Evolutionary conservation across 2,329 filamentous ascomycete genomes (phyloP).

Genomic region (Alternaria metachromatica): DNA sequence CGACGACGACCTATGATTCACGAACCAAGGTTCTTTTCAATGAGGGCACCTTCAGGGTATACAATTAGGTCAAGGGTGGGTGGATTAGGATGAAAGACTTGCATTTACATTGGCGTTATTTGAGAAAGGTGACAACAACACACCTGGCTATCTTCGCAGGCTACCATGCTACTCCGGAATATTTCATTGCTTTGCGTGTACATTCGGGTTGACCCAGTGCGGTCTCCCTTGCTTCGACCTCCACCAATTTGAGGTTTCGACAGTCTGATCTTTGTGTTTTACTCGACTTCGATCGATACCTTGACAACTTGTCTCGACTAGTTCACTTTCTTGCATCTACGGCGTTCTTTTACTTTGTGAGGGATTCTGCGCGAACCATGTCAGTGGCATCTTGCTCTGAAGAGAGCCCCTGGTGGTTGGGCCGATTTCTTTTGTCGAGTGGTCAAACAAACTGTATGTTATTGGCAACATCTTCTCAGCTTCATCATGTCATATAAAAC

Average conservation of each 20-base stretch:
- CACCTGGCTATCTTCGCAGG: conserved; percentile 1
- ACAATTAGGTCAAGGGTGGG: conserved; percentile 2
- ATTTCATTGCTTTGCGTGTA: conserved; percentile 11
- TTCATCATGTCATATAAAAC: conserved; percentile 2
- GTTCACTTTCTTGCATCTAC: conserved; percentile 9
- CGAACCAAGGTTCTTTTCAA: conserved; percentile 12
- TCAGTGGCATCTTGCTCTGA: background rate
- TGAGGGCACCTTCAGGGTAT: background rate
- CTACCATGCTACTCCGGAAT: conserved; percentile 13
- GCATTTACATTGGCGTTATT: conserved; percentile 17
- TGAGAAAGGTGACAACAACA: conserved; percentile 1
- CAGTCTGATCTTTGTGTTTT: conserved; percentile 13
- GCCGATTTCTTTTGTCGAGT: background rate
- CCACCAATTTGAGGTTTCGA: conserved; percentile 4
- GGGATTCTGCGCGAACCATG: background rate
- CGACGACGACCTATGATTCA: conserved; percentile 52
- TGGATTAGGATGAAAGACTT: conserved; percentile 15
- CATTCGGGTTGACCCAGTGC: conserved; percentile 9
- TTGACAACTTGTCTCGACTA: conserved; percentile 7
- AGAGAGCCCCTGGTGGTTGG: conserved; percentile 1
- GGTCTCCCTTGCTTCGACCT: conserved; percentile 10
- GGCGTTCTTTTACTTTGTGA: conserved; percentile 12
- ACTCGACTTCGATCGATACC: conserved; percentile 16
- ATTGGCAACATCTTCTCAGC: conserved; percentile 1
- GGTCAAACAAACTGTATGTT: conserved; percentile 2